These are phyloP conservation scores for Skeletonema tropicum DNA, from an alignment of 108 stramenopile species.

Conservation along the genomic window DNA sequence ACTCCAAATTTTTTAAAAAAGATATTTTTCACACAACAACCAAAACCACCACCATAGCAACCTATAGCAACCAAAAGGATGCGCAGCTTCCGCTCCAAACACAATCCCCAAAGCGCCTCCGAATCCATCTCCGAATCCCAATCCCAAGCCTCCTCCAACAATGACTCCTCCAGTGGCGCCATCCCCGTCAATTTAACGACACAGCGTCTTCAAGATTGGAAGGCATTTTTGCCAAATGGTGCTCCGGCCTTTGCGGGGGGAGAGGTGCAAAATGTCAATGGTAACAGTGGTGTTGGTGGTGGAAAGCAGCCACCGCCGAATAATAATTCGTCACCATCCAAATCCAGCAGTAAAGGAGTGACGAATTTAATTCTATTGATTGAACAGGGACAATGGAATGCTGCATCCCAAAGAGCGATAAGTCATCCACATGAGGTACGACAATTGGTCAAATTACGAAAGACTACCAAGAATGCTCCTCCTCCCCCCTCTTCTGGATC, in stretches of 20 bases:
- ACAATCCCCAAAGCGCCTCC: conserved; percentile 7
- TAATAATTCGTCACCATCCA: no score
- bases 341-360: conserved; percentile 4
- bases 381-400: conserved; percentile 40
- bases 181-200: conserved; percentile 28
- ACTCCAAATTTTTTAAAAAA: no score
- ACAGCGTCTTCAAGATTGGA: conserved; percentile 38
- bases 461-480: conserved; percentile 30
- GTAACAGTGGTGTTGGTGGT: no score
- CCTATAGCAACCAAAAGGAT: no score
- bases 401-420: conserved; percentile 34
- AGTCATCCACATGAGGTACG: conserved; percentile 43
- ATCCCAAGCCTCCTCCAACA: conserved; percentile 4
- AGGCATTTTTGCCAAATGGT: conserved; percentile 5
- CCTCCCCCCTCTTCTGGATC: neutral
- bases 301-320: neutral
- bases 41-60: neutral
- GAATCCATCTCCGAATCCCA: conserved; percentile 10
- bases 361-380: conserved; percentile 47
- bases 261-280: neutral
- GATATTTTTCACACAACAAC: no score
- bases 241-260: neutral
- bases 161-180: neutral
- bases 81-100: neutral
- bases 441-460: conserved; percentile 49